Percentiles rank a stretch among this genome's conserved stretches.
These are phyloP conservation scores for Boletus rufocinnamomeus DNA, from an alignment of 768 basidiomycete species.

Conservation along the genomic window DNA sequence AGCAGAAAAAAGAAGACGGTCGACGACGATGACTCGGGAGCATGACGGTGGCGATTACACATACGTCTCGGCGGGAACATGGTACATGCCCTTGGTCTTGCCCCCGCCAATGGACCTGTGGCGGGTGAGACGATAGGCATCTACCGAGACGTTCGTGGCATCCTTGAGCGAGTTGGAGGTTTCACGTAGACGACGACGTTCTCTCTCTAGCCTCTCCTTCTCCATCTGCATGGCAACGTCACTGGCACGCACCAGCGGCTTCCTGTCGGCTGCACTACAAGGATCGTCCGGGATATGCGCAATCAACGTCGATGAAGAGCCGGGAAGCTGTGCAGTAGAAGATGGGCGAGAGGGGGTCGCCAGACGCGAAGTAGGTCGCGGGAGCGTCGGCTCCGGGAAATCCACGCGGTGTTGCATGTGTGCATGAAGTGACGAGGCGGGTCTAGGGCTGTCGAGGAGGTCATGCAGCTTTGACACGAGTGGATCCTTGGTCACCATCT, in stretches of 20 bases:
- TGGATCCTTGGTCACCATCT: conserved; percentile 31
- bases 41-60: conserved; percentile 4
- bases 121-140: conserved; percentile 24
- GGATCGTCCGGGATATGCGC: conserved; percentile 19
- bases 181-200: conserved; percentile 33
- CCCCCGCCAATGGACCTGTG: conserved; percentile 15
- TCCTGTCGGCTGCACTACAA: conserved; percentile 15
- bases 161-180: conserved; percentile 30
- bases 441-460: conserved; percentile 45
- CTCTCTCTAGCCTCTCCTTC: conserved; percentile 42
- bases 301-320: conserved; percentile 22
- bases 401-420: conserved; percentile 37
- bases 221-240: conserved; percentile 55
- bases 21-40: background rate
- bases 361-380: conserved; percentile 26
- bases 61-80: conserved; percentile 17
- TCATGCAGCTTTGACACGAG: conserved; percentile 46
- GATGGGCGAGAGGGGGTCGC: conserved; percentile 26
- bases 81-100: conserved; percentile 20
- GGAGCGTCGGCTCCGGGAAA: conserved; percentile 27
- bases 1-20: background rate
- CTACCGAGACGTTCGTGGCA: conserved; percentile 27
- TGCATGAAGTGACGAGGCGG: conserved; percentile 43
- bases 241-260: conserved; percentile 50
- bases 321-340: conserved; percentile 21